phyloP scores from a whole-genome alignment of 2,329 filamentous ascomycete species.

The Diaporthe ilicicola region DNA sequence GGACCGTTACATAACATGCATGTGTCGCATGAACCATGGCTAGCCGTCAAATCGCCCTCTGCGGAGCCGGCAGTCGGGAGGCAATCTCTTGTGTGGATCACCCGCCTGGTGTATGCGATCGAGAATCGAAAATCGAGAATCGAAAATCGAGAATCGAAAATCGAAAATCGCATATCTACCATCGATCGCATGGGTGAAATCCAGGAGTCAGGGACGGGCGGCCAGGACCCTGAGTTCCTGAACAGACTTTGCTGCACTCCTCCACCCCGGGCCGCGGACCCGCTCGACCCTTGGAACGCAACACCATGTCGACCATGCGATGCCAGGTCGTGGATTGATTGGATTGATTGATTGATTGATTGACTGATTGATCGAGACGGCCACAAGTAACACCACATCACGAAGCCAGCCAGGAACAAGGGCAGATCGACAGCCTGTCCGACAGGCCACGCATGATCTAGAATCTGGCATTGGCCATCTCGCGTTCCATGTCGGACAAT shows the following conservation, averaged over 20 bases:
- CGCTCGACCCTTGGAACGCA: slow-evolving; percentile 6
- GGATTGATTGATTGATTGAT: background rate
- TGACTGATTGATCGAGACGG: background rate
- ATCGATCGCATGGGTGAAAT: slow-evolving; percentile 10
- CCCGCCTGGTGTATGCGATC: background rate
- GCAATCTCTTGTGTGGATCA: background rate
- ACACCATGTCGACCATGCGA: slow-evolving; percentile 3
- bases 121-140: slow-evolving; percentile 7
- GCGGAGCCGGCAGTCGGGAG: slow-evolving; percentile 8
- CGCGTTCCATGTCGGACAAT: background rate
- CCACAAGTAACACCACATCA: slow-evolving; percentile 1
- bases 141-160: slow-evolving; percentile 3
- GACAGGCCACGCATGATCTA: slow-evolving; percentile 15
- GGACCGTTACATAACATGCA: background rate
- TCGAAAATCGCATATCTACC: slow-evolving; percentile 10
- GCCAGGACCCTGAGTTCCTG: slow-evolving; percentile 11
- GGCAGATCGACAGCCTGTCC: slow-evolving; percentile 14
- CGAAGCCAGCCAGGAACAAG: slow-evolving; percentile 4
- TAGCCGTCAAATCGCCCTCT: background rate
- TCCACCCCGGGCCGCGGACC: slow-evolving; percentile 18
- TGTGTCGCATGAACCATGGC: background rate
- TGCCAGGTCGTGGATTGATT: background rate
- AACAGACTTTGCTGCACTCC: background rate
- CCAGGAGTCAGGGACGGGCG: background rate
- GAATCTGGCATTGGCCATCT: slow-evolving; percentile 23